A percentile compares a stretch with the other conserved stretches of the same genome.
Evolutionary conservation across 2,329 filamentous ascomycete genomes (phyloP).

Genomic region (Claviceps sp.): DNA sequence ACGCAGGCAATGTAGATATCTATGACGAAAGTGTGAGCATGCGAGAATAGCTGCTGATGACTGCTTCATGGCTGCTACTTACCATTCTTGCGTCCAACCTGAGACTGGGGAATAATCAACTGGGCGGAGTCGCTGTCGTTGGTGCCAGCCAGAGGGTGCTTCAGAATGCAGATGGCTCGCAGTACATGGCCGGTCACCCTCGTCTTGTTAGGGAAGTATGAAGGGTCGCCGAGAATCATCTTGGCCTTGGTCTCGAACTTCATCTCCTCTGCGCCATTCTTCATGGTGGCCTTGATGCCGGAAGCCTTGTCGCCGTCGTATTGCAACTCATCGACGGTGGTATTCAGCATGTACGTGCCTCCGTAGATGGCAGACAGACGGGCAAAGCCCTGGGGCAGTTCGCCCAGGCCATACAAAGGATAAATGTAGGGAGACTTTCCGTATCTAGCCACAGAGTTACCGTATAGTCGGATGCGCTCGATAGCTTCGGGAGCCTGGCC

Average conservation of each 20-base stretch:
- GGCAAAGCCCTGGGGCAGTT: conserved; percentile 94
- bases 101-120: conserved; percentile 94
- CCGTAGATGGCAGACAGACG: conserved; percentile 97
- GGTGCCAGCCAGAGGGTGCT: conserved; percentile 85
- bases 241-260: conserved; percentile 93
- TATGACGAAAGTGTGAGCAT: conserved; percentile 19
- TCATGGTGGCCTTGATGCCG: conserved; percentile 97
- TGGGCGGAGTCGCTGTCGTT: conserved; percentile 81
- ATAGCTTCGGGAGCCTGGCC: conserved; percentile 75
- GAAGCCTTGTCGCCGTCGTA: conserved; percentile 78
- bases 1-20: conserved; percentile 97
- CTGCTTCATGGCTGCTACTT: conserved; percentile 17
- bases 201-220: conserved; percentile 87
- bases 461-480: conserved; percentile 87
- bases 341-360: conserved; percentile 99
- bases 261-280: conserved; percentile 67
- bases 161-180: conserved; percentile 94
- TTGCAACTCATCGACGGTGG: conserved; percentile 75
- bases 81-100: conserved; percentile 95
- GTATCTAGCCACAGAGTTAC: conserved; percentile 93
- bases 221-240: conserved; percentile 91
- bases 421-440: conserved; percentile 99
- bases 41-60: not conserved
- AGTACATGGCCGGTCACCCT: conserved; percentile 80
- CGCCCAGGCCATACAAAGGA: conserved; percentile 90